These are phyloP conservation scores for Gynochthodes officinalis DNA, from an alignment of 257 asterid genomes.

Conservation along the genomic window DNA sequence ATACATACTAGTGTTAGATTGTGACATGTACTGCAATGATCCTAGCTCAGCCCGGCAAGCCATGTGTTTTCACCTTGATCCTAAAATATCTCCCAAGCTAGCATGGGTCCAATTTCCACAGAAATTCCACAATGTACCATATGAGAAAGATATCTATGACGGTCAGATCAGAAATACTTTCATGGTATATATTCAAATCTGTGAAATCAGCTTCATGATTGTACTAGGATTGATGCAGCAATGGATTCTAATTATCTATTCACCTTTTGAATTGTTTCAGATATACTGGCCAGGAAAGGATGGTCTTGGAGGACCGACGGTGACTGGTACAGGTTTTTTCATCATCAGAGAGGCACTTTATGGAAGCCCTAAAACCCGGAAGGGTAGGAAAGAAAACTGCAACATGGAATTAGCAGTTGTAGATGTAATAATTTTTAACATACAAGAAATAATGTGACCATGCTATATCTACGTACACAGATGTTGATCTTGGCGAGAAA, in stretches of 20 bases:
- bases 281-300: constrained; percentile 44
- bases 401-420: background rate
- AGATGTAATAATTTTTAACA: too few relatives aligned
- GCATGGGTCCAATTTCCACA: constrained; percentile 74
- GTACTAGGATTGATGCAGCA: background rate
- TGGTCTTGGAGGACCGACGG: constrained; percentile 49
- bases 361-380: constrained; percentile 12
- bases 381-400: background rate
- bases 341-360: constrained; percentile 50
- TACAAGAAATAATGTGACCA: too few relatives aligned
- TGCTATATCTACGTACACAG: constrained; percentile 19
- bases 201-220: background rate
- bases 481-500: constrained; percentile 29
- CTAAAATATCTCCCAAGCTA: constrained; percentile 28
- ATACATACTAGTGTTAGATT: constrained; percentile 46
- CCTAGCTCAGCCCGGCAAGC: constrained; percentile 54
- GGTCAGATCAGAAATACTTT: constrained; percentile 26
- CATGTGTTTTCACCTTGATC: constrained; percentile 50
- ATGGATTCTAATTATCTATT: too few relatives aligned
- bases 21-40: constrained; percentile 49
- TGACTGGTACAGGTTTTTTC: constrained; percentile 53
- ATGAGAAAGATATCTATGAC: constrained; percentile 51
- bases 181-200: constrained; percentile 20
- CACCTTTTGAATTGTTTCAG: constrained; percentile 23
- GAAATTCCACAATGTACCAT: constrained; percentile 45